These are phyloP conservation scores for Trichosporon inkin DNA, from an alignment of 1,284 basidiomycete genomes.

Conservation along the genomic window DNA sequence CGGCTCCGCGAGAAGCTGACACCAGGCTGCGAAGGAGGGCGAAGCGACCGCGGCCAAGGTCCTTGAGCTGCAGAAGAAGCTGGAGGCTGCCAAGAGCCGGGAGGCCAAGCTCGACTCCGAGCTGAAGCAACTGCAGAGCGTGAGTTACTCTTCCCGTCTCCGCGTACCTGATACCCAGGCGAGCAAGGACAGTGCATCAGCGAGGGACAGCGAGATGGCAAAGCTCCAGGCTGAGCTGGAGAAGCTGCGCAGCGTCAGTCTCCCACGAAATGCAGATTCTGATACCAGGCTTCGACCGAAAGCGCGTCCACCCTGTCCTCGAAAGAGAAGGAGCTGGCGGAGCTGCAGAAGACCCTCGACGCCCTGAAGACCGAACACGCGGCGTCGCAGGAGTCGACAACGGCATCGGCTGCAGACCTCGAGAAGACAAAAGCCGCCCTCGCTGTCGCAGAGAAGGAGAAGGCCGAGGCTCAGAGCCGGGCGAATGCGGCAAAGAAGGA, in stretches of 20 bases:
- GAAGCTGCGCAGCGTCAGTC: slow-evolving; percentile 17
- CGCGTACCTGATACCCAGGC: background rate
- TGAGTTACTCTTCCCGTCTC: background rate
- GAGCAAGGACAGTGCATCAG: background rate
- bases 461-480: too few species aligned
- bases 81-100: slow-evolving; percentile 27
- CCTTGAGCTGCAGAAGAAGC: slow-evolving; percentile 18
- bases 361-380: slow-evolving; percentile 21
- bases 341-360: slow-evolving; percentile 20
- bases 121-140: background rate
- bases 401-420: slow-evolving; percentile 23
- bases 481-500: background rate
- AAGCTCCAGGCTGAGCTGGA: slow-evolving; percentile 27
- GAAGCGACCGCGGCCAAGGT: background rate
- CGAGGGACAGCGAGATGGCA: slow-evolving; percentile 22
- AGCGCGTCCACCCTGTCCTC: background rate
- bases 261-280: background rate
- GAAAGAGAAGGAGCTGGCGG: slow-evolving; percentile 19
- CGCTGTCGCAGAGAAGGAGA: slow-evolving; percentile 15
- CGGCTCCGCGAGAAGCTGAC: too few species aligned
- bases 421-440: slow-evolving; percentile 36
- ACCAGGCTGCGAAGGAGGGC: too few species aligned
- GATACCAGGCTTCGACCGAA: slow-evolving; percentile 2
- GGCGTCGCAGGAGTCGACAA: slow-evolving; percentile 19
- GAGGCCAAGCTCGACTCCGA: background rate